phyloP scores from a whole-genome alignment of 768 basidiomycete genomes.

The Lactarius tabidus region DNA sequence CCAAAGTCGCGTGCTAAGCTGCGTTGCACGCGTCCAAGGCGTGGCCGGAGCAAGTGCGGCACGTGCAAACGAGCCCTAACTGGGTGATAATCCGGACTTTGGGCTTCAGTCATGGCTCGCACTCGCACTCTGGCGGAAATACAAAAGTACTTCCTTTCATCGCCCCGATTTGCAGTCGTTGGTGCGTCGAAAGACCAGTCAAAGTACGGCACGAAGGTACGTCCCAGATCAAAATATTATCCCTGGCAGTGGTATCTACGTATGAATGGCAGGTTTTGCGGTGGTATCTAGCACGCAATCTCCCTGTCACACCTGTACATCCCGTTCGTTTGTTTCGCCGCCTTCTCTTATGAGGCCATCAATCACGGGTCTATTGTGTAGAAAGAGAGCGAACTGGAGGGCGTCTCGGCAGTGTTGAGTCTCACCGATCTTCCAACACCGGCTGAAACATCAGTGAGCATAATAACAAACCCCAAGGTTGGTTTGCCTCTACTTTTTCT shows the following conservation, averaged over 20 bases:
- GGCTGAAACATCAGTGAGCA: conserved; percentile 64
- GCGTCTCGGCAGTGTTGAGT: conserved; percentile 50
- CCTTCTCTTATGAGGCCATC: not conserved
- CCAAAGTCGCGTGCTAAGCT: conserved; percentile 26
- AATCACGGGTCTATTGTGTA: conserved; percentile 30
- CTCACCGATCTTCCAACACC: conserved; percentile 58
- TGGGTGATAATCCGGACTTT: not conserved
- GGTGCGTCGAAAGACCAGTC: conserved; percentile 76
- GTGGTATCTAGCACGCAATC: conserved; percentile 65
- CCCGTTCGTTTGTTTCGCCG: conserved; percentile 44
- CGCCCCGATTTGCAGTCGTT: conserved; percentile 68
- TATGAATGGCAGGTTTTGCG: conserved; percentile 53
- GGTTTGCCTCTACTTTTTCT: not conserved
- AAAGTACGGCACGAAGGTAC: conserved; percentile 76
- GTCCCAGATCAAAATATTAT: conserved; percentile 5
- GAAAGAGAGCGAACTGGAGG: conserved; percentile 71
- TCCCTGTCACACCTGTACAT: conserved; percentile 68
- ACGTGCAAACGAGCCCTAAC: conserved; percentile 1
- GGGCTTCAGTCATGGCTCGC: conserved; percentile 20
- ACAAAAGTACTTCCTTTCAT: conserved; percentile 52
- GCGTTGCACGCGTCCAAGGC: conserved; percentile 25
- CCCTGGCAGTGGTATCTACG: not conserved
- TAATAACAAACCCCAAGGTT: conserved; percentile 76
- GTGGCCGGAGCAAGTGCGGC: conserved; percentile 1
- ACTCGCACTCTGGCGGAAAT: conserved; percentile 39